A percentile compares a stretch with the other conserved stretches of the same genome.
Evolutionary conservation across 176 grass and related monocot genomes (phyloP).

Genomic region (Eleusine coracana): DNA sequence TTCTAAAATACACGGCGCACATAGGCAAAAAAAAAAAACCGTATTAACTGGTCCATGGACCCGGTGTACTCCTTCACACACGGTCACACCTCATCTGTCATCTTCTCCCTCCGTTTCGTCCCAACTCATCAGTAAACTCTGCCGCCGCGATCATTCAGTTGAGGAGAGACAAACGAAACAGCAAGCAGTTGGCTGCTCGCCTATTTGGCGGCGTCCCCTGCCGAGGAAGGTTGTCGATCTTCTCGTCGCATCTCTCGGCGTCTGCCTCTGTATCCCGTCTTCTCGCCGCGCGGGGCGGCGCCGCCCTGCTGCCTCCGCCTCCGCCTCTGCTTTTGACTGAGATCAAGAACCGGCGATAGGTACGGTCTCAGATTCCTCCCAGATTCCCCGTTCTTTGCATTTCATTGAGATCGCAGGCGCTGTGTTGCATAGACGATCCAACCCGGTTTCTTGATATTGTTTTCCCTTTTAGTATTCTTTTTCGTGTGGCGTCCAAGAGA

Average conservation of each 20-base stretch:
- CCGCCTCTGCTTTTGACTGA: background rate
- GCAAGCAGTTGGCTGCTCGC: background rate
- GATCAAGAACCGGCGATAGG: constrained; percentile 11
- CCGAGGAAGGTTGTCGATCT: background rate
- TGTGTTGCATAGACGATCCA: background rate
- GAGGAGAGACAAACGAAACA: background rate
- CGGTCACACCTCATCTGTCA: background rate
- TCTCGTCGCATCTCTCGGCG: background rate
- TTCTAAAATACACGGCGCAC: background rate
- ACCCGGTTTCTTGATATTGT: background rate
- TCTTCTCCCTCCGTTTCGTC: background rate
- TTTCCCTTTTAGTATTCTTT: background rate
- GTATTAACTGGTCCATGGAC: background rate
- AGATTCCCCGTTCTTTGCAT: too few relatives aligned
- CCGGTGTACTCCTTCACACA: background rate
- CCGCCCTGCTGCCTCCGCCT: background rate
- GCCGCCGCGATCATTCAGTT: background rate
- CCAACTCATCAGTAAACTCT: constrained; percentile 21
- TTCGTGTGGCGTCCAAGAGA: too few relatives aligned
- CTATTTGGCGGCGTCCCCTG: background rate
- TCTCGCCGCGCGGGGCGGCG: too few relatives aligned
- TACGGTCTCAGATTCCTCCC: background rate
- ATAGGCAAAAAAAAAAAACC: background rate
- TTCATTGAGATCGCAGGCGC: background rate
- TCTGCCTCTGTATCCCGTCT: background rate